phyloP scores from a whole-genome alignment of 331 rosid species.

The Phaseolus coccineus region DNA sequence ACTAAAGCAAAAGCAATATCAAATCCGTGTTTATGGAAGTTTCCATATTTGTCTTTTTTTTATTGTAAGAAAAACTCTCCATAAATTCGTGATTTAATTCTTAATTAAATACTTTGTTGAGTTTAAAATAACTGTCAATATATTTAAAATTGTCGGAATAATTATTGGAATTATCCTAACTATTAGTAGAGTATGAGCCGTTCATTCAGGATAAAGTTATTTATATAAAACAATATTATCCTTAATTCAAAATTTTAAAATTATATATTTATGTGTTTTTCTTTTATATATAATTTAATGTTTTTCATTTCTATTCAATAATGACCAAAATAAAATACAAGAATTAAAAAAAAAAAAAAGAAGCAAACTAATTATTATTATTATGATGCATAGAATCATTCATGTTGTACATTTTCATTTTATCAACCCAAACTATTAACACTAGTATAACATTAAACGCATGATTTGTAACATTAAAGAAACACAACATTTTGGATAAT shows the following conservation, averaged over 20 bases:
- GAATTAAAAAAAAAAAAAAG: background rate
- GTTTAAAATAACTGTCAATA: background rate
- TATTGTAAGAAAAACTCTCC: background rate
- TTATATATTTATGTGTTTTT: too few relatives aligned
- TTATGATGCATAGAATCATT: background rate
- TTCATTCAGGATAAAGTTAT: too few relatives aligned
- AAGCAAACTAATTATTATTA: too few relatives aligned
- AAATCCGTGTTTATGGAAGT: conserved; percentile 39
- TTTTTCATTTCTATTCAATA: too few relatives aligned
- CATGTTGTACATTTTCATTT: background rate
- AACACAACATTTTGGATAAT: background rate
- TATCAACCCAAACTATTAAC: too few relatives aligned
- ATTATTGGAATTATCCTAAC: too few relatives aligned
- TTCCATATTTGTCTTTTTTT: conserved; percentile 40
- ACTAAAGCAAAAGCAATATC: conserved; percentile 31
- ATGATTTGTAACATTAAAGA: background rate
- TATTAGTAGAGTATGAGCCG: too few relatives aligned
- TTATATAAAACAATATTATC: too few relatives aligned
- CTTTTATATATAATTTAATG: too few relatives aligned
- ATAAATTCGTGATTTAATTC: too few relatives aligned
- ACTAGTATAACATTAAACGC: too few relatives aligned
- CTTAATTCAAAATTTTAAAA: too few relatives aligned
- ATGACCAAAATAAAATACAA: background rate
- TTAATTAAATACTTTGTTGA: background rate
- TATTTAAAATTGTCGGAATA: background rate